These are phyloP conservation scores for Magnusiomyces suaveolens DNA, from an alignment of 1,139 yeast genomes.

Conservation along the genomic window DNA sequence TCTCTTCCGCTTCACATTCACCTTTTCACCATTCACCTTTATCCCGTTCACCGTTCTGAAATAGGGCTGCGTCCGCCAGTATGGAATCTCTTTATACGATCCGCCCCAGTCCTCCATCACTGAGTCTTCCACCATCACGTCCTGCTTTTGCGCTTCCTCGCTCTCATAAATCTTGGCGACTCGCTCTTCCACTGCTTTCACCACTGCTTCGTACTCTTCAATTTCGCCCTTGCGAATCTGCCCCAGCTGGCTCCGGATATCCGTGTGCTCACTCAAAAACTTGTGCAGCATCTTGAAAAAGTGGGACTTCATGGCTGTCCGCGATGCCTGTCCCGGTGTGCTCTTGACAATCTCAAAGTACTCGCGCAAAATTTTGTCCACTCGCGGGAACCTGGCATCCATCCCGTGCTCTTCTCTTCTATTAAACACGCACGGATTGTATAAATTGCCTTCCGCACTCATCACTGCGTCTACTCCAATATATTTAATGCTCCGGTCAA, in stretches of 20 bases:
- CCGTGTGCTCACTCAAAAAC: slow-evolving; percentile 64
- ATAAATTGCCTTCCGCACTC: slow-evolving; percentile 94
- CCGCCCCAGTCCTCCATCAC: slow-evolving; percentile 64
- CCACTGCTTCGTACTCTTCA: slow-evolving; percentile 60
- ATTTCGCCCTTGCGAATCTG: slow-evolving; percentile 37
- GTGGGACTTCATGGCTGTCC: slow-evolving; percentile 83
- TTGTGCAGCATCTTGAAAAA: slow-evolving; percentile 78
- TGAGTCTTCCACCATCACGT: slow-evolving; percentile 46
- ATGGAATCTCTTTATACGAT: slow-evolving; percentile 70
- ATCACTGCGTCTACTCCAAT: slow-evolving; percentile 82
- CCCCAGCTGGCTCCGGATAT: slow-evolving; percentile 68
- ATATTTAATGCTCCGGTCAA: slow-evolving; percentile 52
- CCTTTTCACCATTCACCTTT: slow-evolving; percentile 21
- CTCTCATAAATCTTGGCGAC: slow-evolving; percentile 48
- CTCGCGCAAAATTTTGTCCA: slow-evolving; percentile 72
- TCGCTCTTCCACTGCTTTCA: slow-evolving; percentile 52
- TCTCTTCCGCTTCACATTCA: not conserved
- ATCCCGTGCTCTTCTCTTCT: slow-evolving; percentile 31
- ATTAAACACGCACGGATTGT: slow-evolving; percentile 82
- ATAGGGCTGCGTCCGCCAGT: slow-evolving; percentile 95
- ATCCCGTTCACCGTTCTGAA: slow-evolving; percentile 77
- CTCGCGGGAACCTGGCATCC: slow-evolving; percentile 72
- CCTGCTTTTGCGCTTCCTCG: slow-evolving; percentile 40
- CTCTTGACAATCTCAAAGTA: slow-evolving; percentile 73
- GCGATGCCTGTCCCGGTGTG: slow-evolving; percentile 64